phyloP scores from a whole-genome alignment of 495 filamentous ascomycete species.

The Penicillium daleae region DNA sequence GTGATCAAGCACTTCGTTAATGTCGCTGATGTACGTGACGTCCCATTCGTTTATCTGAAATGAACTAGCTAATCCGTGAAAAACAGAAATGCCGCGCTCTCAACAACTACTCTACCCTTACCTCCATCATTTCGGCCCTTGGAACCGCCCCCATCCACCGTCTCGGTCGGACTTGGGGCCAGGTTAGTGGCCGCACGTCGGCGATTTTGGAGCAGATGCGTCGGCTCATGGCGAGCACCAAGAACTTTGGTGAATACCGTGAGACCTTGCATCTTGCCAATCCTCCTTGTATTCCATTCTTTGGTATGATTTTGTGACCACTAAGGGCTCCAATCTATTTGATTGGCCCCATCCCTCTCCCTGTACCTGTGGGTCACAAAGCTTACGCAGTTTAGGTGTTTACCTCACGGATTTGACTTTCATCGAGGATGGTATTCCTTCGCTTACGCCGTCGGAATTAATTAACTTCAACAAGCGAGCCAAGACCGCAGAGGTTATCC shows the following conservation, averaged over 20 bases:
- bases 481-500: slow-evolving; percentile 97
- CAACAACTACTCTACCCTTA: slow-evolving; percentile 97
- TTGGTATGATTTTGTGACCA: slow-evolving; percentile 64
- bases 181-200: slow-evolving; percentile 82
- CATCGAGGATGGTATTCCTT: slow-evolving; percentile 97
- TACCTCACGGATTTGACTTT: slow-evolving; percentile 98
- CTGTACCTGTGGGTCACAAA: neutral
- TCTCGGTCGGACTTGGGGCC: slow-evolving; percentile 90
- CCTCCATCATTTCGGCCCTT: slow-evolving; percentile 96
- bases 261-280: slow-evolving; percentile 90
- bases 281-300: slow-evolving; percentile 97
- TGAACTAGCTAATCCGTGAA: slow-evolving; percentile 13
- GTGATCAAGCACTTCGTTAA: slow-evolving; percentile 98
- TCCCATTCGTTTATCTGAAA: neutral
- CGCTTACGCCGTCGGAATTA: slow-evolving; percentile 88
- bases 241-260: slow-evolving; percentile 97
- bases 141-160: slow-evolving; percentile 94
- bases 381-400: slow-evolving; percentile 65
- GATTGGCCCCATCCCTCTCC: neutral
- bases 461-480: slow-evolving; percentile 99
- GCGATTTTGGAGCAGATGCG: slow-evolving; percentile 86
- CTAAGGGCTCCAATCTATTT: neutral
- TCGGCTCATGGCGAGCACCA: slow-evolving; percentile 92
- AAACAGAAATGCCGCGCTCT: slow-evolving; percentile 84
- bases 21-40: slow-evolving; percentile 76